phyloP scores from a whole-genome alignment of 2,329 filamentous ascomycete genomes.

The Intubia oerlemansii region DNA sequence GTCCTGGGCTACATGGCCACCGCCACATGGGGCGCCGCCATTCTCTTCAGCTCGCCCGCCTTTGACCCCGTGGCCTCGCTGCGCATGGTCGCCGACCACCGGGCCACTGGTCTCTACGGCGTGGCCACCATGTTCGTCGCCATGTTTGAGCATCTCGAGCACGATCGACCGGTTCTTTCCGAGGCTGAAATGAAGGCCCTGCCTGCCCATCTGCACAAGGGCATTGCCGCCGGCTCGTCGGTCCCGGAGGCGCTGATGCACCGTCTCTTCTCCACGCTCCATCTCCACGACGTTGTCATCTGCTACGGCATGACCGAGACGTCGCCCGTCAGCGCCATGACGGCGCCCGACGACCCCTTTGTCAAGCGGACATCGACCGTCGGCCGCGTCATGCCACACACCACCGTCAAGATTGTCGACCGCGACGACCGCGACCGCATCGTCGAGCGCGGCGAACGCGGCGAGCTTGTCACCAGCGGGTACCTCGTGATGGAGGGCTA shows the following conservation, averaged over 20 bases:
- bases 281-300: conserved; percentile 66
- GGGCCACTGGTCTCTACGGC: conserved; percentile 53
- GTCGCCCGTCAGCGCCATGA: conserved; percentile 61
- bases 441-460: conserved; percentile 42
- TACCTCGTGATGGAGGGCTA: conserved; percentile 88
- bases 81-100: conserved; percentile 27
- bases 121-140: conserved; percentile 91
- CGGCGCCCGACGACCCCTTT: conserved; percentile 51
- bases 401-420: conserved; percentile 54
- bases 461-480: conserved; percentile 66
- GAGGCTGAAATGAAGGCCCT: conserved; percentile 6
- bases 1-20: conserved; percentile 94
- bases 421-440: conserved; percentile 34
- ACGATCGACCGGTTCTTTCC: conserved; percentile 12
- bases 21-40: conserved; percentile 54
- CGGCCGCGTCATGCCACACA: conserved; percentile 68
- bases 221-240: conserved; percentile 74
- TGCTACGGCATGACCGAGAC: conserved; percentile 98
- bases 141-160: conserved; percentile 55
- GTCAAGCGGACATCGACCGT: conserved; percentile 55
- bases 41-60: conserved; percentile 70
- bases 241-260: conserved; percentile 69
- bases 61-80: conserved; percentile 65
- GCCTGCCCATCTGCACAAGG: conserved; percentile 43
- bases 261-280: conserved; percentile 49